phyloP scores from a whole-genome alignment of 208 protist species.

The Leishmania major region DNA sequence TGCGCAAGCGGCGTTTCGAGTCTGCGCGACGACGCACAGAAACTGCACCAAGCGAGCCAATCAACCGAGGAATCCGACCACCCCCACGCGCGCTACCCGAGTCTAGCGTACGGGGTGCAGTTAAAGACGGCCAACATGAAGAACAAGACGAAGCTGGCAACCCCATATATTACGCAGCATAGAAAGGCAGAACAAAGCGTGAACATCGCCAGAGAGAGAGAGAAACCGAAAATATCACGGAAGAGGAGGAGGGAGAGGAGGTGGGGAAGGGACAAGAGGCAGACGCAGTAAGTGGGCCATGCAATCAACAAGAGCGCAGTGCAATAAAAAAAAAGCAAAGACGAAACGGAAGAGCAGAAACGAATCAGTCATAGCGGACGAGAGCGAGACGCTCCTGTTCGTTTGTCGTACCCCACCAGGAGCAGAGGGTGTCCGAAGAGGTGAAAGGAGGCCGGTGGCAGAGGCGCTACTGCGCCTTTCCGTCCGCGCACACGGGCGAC shows the following conservation, averaged over 20 bases:
- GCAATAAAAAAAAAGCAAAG: slow-evolving; percentile 5
- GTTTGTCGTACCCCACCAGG: not conserved
- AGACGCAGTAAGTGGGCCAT: not conserved
- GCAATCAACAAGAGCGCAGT: not conserved
- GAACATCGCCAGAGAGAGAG: not conserved
- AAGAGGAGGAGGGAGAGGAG: not conserved
- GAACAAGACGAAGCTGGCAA: not conserved
- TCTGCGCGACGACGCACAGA: not conserved
- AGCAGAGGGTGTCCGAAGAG: too few relatives aligned
- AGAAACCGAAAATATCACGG: not conserved
- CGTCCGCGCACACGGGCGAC: not conserved
- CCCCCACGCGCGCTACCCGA: not conserved
- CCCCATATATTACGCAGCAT: not conserved
- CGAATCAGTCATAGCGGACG: not conserved
- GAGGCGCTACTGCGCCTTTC: not conserved
- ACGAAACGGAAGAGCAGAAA: not conserved
- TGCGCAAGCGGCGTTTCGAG: not conserved
- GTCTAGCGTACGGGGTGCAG: not conserved
- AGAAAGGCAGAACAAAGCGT: not conserved
- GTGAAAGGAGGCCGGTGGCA: not conserved
- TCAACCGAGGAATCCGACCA: not conserved
- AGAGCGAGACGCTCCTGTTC: not conserved
- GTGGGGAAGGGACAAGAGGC: not conserved
- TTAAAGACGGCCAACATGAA: slow-evolving; percentile 6
- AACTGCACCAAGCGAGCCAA: not conserved